Evolutionary conservation across 1,284 basidiomycete species (phyloP), one percentile per base, ranked within the genome.

Genomic region (Irpex rosettiformis): DNA sequence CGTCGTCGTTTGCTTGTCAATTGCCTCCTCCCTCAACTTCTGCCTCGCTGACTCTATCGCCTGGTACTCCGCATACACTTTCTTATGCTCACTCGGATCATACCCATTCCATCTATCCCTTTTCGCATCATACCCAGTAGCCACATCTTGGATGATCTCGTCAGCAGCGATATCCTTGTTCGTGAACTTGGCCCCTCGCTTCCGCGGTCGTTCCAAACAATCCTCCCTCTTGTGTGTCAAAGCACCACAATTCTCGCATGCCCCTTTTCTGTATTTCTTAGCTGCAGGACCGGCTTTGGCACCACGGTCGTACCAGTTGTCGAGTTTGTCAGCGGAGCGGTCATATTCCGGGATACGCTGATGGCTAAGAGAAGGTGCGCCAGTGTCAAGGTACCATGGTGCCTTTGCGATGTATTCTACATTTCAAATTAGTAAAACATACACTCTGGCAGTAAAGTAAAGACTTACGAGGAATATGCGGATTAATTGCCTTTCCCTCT

Each of bases 51-150:
- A 85, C 74, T 99, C 97, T 55, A 98, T 77, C 13, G 96, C 95
- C 54, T 91, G 91, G 70, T 98, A 97, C 74, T 98, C 96, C 11
- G 96, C 92, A 66, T 98, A 93, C 22, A 98, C 86, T 63, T 76
- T 81, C 68, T 86, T 88, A 74, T 98, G 93, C 70, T 91, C 88
- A 3, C 88, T 75, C 3, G 94, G 84, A 70, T 99, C 95, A 72
- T 99, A 99, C 3, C 97, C 97, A 73, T 98, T 98, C 96, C 97
- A 99, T 57, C 97, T 77, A 72, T 99, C 97, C 47, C 97, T 84
- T 77, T 99, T 99, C 47, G 94, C 93, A 67, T 93, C 96, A 68
- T 94, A 99, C 16, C 93, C 94, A n/a, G 79, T 73, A 33, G 85
- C 77, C 18, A 95, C 79, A 1, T 93, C 84, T 72, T 95, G 90